Percentiles rank a stretch among this genome's conserved stretches.
Conservation (phyloP, 2,329 filamentous ascomycete genomes). For the Knufia fluminis region DNA sequence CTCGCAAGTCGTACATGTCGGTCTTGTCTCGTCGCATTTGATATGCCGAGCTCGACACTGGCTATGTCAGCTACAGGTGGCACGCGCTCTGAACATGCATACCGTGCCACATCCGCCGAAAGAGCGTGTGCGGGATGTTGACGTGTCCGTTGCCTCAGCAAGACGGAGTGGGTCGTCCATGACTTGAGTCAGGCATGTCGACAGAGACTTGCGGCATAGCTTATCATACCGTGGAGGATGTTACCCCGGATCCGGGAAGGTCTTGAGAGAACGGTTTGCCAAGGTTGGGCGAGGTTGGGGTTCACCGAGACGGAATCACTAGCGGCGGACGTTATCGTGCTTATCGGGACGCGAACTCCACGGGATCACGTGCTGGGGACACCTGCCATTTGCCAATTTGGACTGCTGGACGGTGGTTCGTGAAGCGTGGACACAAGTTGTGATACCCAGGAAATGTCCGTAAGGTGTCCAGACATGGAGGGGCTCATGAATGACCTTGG, state of each 20-base stretch:
- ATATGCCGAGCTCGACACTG: constrained; percentile 33
- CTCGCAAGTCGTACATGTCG: constrained; percentile 32
- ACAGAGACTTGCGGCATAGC: background rate
- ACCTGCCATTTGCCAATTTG: too few relatives aligned
- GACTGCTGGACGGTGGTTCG: too few relatives aligned
- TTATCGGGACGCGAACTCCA: too few relatives aligned
- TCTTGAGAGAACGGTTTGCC: background rate
- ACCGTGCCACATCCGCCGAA: constrained; percentile 15
- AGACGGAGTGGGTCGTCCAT: background rate
- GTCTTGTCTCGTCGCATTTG: constrained; percentile 39
- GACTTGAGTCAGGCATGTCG: background rate
- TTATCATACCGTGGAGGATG: background rate
- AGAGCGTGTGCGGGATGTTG: constrained; percentile 1
- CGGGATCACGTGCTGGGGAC: too few relatives aligned
- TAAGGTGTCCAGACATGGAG: too few relatives aligned
- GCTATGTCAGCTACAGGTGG: background rate
- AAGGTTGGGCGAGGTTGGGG: background rate
- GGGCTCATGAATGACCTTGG: too few relatives aligned
- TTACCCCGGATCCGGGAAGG: background rate
- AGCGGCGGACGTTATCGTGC: too few relatives aligned
- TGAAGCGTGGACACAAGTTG: too few relatives aligned
- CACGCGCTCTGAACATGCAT: background rate
- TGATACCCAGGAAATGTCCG: too few relatives aligned
- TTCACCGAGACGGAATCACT: background rate
- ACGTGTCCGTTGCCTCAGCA: background rate